Conservation (phyloP, 305 asterid species). For the Solanum hybrid region DNA sequence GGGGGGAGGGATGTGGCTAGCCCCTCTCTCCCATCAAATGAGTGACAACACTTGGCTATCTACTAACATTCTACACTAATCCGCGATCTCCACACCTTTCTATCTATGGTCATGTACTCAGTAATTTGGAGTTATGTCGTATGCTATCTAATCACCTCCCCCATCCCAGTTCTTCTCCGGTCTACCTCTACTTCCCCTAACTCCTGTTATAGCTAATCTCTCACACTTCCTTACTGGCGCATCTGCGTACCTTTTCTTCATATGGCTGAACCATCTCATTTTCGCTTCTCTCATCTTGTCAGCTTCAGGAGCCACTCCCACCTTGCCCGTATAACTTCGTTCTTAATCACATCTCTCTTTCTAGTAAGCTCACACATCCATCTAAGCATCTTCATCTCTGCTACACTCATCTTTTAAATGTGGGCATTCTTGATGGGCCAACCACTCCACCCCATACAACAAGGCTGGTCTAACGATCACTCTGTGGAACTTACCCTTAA, state of each 20-base stretch:
- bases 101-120: neutral
- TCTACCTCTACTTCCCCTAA: neutral
- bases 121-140: neutral
- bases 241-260: neutral
- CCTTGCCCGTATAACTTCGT: neutral
- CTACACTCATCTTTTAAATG: neutral
- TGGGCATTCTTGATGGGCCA: neutral
- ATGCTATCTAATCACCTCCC: neutral
- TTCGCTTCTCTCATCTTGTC: neutral
- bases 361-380: neutral
- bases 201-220: neutral
- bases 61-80: neutral
- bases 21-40: neutral
- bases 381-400: neutral
- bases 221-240: neutral
- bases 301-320: neutral
- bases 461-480: neutral
- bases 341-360: neutral
- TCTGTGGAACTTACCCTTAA: neutral
- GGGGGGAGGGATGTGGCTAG: neutral
- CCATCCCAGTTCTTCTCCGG: neutral
- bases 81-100: neutral
- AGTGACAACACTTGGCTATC: neutral
- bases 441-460: neutral
- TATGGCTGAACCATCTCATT: neutral